Evolutionary conservation across 495 filamentous ascomycete species (phyloP), one percentile per base, ranked within the genome.

Genomic region (Podospora tetraspora): DNA sequence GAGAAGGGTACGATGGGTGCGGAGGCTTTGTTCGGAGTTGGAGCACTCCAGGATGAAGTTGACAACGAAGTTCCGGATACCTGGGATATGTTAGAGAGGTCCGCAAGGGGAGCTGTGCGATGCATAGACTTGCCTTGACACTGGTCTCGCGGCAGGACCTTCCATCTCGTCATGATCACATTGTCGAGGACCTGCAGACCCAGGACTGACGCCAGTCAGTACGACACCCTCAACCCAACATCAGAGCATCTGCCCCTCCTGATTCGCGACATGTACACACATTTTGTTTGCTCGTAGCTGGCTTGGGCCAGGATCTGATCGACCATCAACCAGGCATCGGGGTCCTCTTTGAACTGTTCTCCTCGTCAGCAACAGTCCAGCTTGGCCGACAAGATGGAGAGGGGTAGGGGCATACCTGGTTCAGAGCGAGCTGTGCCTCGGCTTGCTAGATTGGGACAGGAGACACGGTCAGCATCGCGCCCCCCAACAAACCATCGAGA

Each of bases 151-250:
- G 96, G 95, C 66, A 98, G 81, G 58, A 98, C 92, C 80, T 97
- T 99, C 96, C 95, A 98, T 81, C 94, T 89, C 59, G 96, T 99
- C 89, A 96, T 94, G 73, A 98, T 98, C 69, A 99, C 95, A 85
- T 91, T 92, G 79, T 99, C 96, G 62, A 98, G 88, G 66, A 99
- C 93, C 81, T 98, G 96, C 70, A 99, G 82, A 57, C 92, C 95
- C 74, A 98, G 86, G 79, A 96, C 92, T 97, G 71, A 2, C 59
- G 70, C 68, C 24, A 68, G 78, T 91, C 72, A 91, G 88, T 76
- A 64, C 30, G 16, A 27, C 27, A 27, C 27, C 27, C 6, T 11
- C 27, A 61, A 68, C 22, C 29, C 30, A 58, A 59, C 43, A 23
- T 23, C 37, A 21, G 57, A 22, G 22, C 24, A 57, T 7, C 24